A percentile compares a stretch with the other conserved stretches of the same genome.
Conservation (phyloP, 1,139 yeast genomes). For the Taiozyma sp. region DNA sequence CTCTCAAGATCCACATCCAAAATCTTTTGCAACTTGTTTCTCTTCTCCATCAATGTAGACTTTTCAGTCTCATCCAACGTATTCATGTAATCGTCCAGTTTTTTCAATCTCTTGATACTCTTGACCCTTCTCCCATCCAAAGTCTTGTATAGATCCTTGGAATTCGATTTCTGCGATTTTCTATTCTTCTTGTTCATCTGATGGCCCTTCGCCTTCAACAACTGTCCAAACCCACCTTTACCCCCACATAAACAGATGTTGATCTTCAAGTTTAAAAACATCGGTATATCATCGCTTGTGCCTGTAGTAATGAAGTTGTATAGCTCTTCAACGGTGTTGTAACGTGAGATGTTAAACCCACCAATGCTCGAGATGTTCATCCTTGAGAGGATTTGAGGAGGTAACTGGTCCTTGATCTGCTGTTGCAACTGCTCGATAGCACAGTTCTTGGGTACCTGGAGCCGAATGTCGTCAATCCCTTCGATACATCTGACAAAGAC, state of each 20-base stretch:
- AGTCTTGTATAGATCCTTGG: conserved; percentile 31
- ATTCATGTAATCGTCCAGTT: conserved; percentile 30
- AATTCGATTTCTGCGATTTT: conserved; percentile 18
- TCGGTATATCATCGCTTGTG: neutral
- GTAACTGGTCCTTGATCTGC: conserved; percentile 13
- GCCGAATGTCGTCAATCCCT: conserved; percentile 19
- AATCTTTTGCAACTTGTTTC: conserved; percentile 29
- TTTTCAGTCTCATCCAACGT: conserved; percentile 22
- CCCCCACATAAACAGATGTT: conserved; percentile 39
- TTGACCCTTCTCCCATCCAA: conserved; percentile 35
- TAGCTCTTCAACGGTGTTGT: conserved; percentile 11
- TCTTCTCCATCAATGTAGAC: conserved; percentile 26
- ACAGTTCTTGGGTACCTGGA: conserved; percentile 6
- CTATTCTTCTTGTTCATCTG: conserved; percentile 28
- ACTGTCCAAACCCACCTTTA: conserved; percentile 47
- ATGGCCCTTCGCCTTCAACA: conserved; percentile 37
- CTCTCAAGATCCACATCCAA: conserved; percentile 21
- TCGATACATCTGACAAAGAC: conserved; percentile 23
- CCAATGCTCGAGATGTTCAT: conserved; percentile 19
- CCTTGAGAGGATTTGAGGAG: conserved; percentile 16
- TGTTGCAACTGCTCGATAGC: conserved; percentile 10
- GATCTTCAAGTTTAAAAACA: conserved; percentile 21
- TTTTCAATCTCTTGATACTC: conserved; percentile 31
- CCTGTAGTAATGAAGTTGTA: conserved; percentile 1
- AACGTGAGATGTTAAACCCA: conserved; percentile 19